Percentiles rank a stretch among this genome's conserved stretches.
These are phyloP conservation scores for Cercospora sp. DNA, from an alignment of 2,329 filamentous ascomycete genomes.

Conservation along the genomic window DNA sequence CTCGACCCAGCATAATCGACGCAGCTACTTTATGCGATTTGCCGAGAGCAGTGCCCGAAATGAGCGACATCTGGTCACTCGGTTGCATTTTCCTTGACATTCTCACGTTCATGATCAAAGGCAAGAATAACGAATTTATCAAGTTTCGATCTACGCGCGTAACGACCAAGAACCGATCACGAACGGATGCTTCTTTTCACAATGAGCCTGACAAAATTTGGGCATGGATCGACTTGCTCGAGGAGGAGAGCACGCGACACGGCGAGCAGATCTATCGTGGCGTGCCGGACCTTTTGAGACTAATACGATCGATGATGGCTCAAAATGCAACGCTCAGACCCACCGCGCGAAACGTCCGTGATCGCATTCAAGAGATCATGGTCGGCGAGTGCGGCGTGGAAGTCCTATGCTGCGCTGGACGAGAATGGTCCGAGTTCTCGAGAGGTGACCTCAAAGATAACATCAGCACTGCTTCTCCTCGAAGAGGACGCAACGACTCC, in stretches of 20 bases:
- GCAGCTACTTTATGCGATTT: slow-evolving; percentile 46
- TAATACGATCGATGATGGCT: slow-evolving; percentile 47
- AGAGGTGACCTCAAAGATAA: slow-evolving; percentile 15
- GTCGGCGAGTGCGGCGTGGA: slow-evolving; percentile 34
- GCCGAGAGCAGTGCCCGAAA: slow-evolving; percentile 37
- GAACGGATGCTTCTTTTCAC: slow-evolving; percentile 68
- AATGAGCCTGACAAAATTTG: slow-evolving; percentile 68
- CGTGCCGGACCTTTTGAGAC: slow-evolving; percentile 43
- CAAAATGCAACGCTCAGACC: slow-evolving; percentile 45
- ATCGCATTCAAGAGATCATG: slow-evolving; percentile 37
- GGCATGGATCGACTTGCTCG: slow-evolving; percentile 62
- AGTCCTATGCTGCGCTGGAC: slow-evolving; percentile 34
- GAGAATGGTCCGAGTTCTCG: slow-evolving; percentile 29
- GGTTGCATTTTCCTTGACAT: slow-evolving; percentile 73
- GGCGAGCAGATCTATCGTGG: slow-evolving; percentile 40
- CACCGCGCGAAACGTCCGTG: slow-evolving; percentile 44
- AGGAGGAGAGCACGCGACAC: slow-evolving; percentile 29
- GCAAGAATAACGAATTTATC: slow-evolving; percentile 64
- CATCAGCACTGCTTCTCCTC: slow-evolving; percentile 8
- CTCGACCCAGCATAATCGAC: slow-evolving; percentile 42
- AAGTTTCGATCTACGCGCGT: slow-evolving; percentile 64
- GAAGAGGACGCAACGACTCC: slow-evolving; percentile 12
- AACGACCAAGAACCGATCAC: slow-evolving; percentile 35
- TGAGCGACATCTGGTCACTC: slow-evolving; percentile 70
- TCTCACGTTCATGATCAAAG: slow-evolving; percentile 67